phyloP scores from a whole-genome alignment of 495 filamentous ascomycete genomes.

The Penicillium macrosclerotiorum region DNA sequence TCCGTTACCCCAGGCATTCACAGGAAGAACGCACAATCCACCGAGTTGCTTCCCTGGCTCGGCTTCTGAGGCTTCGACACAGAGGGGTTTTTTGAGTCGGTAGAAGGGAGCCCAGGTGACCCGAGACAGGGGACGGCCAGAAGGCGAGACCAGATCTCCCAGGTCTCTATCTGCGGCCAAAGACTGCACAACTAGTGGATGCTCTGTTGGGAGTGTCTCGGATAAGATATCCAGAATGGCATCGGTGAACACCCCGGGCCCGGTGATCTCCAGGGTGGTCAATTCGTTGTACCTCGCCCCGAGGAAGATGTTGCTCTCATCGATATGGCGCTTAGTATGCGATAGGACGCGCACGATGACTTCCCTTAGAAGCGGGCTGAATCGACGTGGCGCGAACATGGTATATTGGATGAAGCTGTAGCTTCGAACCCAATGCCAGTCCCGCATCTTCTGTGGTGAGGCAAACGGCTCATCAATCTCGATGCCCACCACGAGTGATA shows the following conservation, averaged over 20 bases:
- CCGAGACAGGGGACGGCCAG: conserved; percentile 12
- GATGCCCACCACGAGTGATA: conserved; percentile 40
- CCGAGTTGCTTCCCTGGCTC: conserved; percentile 24
- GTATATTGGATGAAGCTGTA: conserved; percentile 44
- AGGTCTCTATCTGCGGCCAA: conserved; percentile 25
- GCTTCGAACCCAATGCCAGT: conserved; percentile 41
- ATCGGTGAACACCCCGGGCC: conserved; percentile 43
- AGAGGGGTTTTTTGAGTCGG: conserved; percentile 28
- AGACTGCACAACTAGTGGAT: conserved; percentile 28
- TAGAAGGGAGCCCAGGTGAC: conserved; percentile 48
- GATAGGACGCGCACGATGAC: conserved; percentile 37
- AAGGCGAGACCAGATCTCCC: conserved; percentile 21
- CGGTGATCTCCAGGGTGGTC: conserved; percentile 35
- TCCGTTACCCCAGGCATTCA: conserved; percentile 46
- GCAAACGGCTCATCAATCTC: conserved; percentile 44
- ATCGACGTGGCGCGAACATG: conserved; percentile 39
- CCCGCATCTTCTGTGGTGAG: conserved; percentile 29
- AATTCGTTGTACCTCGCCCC: conserved; percentile 27
- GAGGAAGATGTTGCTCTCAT: conserved; percentile 12
- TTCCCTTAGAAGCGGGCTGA: conserved; percentile 38
- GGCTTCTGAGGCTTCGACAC: conserved; percentile 29
- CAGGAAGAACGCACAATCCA: conserved; percentile 39
- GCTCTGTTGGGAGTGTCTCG: conserved; percentile 26
- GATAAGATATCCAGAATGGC: conserved; percentile 38
- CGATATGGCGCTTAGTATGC: conserved; percentile 30